Base-by-base conservation (phyloP, 208 protist species). In the Crithidia mellificae region DNA sequence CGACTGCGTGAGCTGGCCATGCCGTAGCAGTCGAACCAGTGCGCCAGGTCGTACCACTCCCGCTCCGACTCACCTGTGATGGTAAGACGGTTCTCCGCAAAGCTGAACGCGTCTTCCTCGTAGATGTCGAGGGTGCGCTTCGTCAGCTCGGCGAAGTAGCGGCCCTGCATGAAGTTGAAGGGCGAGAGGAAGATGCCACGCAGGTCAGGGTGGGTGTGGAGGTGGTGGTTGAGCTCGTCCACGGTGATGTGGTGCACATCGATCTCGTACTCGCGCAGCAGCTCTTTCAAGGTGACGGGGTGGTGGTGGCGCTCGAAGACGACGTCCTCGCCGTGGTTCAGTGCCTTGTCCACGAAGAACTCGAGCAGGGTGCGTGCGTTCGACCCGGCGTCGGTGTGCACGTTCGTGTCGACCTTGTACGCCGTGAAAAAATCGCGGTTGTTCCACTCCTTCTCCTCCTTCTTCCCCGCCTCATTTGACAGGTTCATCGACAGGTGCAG, bases 1-100 rank as follows among this genome's bases (percentile, higher is more conserved):
- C 97, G 74, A 54, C 94, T 95, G 72, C 99, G 98, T 7, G 86
- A 80, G 56, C 89, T 98, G 55, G 93, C 96, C 77, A 99, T 91
- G 54, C 95, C 85, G 84, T 99, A 97, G 53, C 92, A 84, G 76
- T 88, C 83, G 54, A 99, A 91, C 98, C 98, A 99, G 36, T 86
- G 81, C 17, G 97, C 97, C 19, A 99, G 89, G 54, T 93, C 73
- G 43, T 91, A 79, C 98, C 98, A 99, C 78, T 99, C 98, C 27
- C 89, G 69, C 36, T 73, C 69, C 6, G 83, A 90, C 38, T 74
- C 80, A 2, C 93, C 93, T 17, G 81, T 80, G 75, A 97, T 83
- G 15, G 78, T 58, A 24, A 97, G 81, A 1, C 93, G 89, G 63
- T 91, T 91, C 66, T 97, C 91, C 6, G 90, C 84, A 65, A 94